A percentile compares a stretch with the other conserved stretches of the same genome.
phyloP scores from a whole-genome alignment of 2,329 filamentous ascomycete genomes.

The Arthrobotrys pseudoclavata region DNA sequence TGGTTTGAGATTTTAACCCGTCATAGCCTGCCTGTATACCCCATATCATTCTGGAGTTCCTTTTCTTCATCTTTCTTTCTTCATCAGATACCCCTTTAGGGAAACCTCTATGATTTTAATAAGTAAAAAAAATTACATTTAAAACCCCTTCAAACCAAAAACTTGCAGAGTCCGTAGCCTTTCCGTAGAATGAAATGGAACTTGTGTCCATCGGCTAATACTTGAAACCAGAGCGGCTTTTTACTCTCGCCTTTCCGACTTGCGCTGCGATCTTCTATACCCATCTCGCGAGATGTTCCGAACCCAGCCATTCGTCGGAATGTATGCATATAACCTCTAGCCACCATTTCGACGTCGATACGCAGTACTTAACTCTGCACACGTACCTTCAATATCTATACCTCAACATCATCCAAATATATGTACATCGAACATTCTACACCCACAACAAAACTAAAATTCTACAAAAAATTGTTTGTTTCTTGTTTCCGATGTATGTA shows the following conservation, averaged over 20 bases:
- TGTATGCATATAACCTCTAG: slow-evolving; percentile 19
- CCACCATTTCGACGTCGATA: slow-evolving; percentile 8
- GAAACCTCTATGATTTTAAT: slow-evolving; percentile 46
- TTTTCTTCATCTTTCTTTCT: slow-evolving; percentile 28
- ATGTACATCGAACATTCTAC: not conserved
- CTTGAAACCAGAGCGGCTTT: slow-evolving; percentile 7
- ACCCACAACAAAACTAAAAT: not conserved
- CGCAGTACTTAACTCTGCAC: slow-evolving; percentile 14
- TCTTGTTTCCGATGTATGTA: slow-evolving; percentile 30
- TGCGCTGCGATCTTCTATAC: not conserved
- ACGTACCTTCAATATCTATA: slow-evolving; percentile 3
- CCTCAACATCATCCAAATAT: slow-evolving; percentile 8
- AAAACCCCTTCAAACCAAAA: slow-evolving; percentile 34
- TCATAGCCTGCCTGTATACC: slow-evolving; percentile 59
- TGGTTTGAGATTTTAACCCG: slow-evolving; percentile 29
- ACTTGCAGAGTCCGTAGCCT: not conserved
- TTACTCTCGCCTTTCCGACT: slow-evolving; percentile 9
- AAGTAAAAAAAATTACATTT: slow-evolving; percentile 33
- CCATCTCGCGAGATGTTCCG: slow-evolving; percentile 17
- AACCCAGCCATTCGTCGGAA: slow-evolving; percentile 43
- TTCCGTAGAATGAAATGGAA: slow-evolving; percentile 9
- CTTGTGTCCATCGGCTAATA: slow-evolving; percentile 1
- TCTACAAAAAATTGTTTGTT: slow-evolving; percentile 9
- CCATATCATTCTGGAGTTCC: slow-evolving; percentile 57
- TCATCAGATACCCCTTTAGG: slow-evolving; percentile 57